A percentile compares a stretch with the other conserved stretches of the same genome.
These are phyloP conservation scores for Paracamarosporium sp. DNA, from an alignment of 2,329 filamentous ascomycete species.

Conservation along the genomic window DNA sequence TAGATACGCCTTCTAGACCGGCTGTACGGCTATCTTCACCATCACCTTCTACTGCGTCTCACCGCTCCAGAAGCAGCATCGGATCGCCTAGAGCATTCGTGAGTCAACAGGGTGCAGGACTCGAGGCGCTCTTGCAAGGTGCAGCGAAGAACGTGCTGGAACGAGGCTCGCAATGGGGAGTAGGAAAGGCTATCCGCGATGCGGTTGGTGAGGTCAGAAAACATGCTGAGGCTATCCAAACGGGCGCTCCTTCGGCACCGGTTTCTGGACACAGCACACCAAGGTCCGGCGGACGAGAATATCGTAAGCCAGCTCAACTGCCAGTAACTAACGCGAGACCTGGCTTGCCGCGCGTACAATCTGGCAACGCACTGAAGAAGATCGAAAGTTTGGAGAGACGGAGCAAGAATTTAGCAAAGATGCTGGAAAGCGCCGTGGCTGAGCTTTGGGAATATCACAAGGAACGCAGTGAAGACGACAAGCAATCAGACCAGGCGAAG, in stretches of 20 bases:
- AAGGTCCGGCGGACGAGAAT: slow-evolving; percentile 43
- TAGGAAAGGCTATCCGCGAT: slow-evolving; percentile 81
- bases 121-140: slow-evolving; percentile 77
- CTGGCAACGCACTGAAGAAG: slow-evolving; percentile 33
- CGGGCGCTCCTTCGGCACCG: slow-evolving; percentile 25
- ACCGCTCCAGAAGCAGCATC: slow-evolving; percentile 34
- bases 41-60: slow-evolving; percentile 27
- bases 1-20: slow-evolving; percentile 32
- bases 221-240: slow-evolving; percentile 72
- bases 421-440: slow-evolving; percentile 71
- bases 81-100: slow-evolving; percentile 36
- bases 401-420: slow-evolving; percentile 69
- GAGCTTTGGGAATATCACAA: slow-evolving; percentile 68
- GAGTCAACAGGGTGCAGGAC: slow-evolving; percentile 46
- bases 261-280: slow-evolving; percentile 35
- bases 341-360: slow-evolving; percentile 25
- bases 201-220: slow-evolving; percentile 80
- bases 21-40: slow-evolving; percentile 37
- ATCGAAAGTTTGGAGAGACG: slow-evolving; percentile 64
- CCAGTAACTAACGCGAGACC: slow-evolving; percentile 21
- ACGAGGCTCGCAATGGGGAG: slow-evolving; percentile 75
- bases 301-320: slow-evolving; percentile 35
- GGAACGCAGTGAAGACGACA: slow-evolving; percentile 52
- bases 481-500: slow-evolving; percentile 30
- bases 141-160: slow-evolving; percentile 78